Base-by-base conservation (phyloP, 2,329 filamentous ascomycete genomes). In the Endoconidiophora polonica region DNA sequence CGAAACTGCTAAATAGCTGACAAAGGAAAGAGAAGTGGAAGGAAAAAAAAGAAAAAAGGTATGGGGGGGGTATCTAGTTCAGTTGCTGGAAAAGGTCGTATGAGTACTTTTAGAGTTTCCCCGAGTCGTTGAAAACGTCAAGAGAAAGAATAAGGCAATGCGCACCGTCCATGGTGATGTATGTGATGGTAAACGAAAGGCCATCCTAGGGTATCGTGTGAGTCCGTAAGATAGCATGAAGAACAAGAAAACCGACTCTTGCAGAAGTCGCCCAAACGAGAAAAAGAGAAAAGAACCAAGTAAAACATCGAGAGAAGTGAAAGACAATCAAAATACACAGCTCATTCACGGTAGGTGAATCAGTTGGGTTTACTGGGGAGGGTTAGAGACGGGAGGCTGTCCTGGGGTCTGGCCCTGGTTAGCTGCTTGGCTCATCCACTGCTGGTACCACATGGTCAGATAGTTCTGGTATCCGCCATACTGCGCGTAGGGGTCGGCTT, bases 401-500 rank as follows among this genome's bases (percentile, higher is more conserved):
- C 47, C 47, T 42, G 18, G 64, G 56, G 53, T 62, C 63, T 57
- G 65, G 59, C 54, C 65, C 63, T 53, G 63, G 62, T 54, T 48
- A 66, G 65, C 53, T 65, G 67, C 57, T 24, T 68, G 65, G 55
- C 66, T 66, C 60, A 68, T 62, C 60, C 73, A 59, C 26, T 82
- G 83, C 60, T 84, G 79, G 66, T 86, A 88, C 84, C 84, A 91
- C 58, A 88, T 71, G 39, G 81, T 77, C 53, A 86, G 66, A 61
- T 90, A 91, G 57, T 81, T 81, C 58, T 87, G 75, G 63, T 90
- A 90, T 54, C 85, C 85, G 56, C 85, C 85, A 65, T 88, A 91
- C 52, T 79, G 72, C 52, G 85, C 85, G 64, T 91, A 91, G 1
- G 81, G 80, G 59, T 85, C 83, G 50, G 70, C 69, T 45, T 68